Conservation (phyloP, 352 stramenopile genomes). For the Globisporangium echinulatum region DNA sequence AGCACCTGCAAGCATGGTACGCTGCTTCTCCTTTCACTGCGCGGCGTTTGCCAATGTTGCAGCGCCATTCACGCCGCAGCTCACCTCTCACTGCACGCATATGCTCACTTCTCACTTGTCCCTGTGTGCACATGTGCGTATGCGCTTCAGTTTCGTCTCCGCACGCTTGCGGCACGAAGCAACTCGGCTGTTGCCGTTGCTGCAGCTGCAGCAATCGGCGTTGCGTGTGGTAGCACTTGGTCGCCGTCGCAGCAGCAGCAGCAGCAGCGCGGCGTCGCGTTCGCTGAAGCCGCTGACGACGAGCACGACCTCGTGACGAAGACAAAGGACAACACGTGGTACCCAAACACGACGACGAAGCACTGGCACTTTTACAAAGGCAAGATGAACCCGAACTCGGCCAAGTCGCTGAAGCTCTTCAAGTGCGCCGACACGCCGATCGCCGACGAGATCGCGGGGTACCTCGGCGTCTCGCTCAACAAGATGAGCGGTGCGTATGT, state of each 20-base stretch:
- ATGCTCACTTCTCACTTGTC: no score
- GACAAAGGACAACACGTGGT: slow-evolving; percentile 38
- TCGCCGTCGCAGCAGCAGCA: slow-evolving; percentile 8
- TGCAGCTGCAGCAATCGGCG: background rate
- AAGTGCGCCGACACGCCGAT: slow-evolving; percentile 85
- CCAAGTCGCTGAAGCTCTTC: slow-evolving; percentile 87
- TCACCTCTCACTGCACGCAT: no score
- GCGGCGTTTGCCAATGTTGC: no score
- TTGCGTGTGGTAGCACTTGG: slow-evolving; percentile 1
- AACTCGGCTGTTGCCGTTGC: background rate
- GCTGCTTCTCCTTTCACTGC: no score
- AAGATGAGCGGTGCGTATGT: slow-evolving; percentile 47
- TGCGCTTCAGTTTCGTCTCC: background rate
- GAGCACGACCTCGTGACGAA: slow-evolving; percentile 9
- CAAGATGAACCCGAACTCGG: slow-evolving; percentile 75
- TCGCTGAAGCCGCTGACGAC: slow-evolving; percentile 11
- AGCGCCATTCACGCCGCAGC: no score
- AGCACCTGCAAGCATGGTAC: no score
- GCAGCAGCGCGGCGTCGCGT: slow-evolving; percentile 7
- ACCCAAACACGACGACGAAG: slow-evolving; percentile 79
- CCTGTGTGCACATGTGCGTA: no score
- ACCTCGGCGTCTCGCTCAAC: slow-evolving; percentile 75
- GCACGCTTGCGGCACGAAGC: background rate
- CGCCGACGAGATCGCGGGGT: slow-evolving; percentile 76
- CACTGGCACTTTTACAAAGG: slow-evolving; percentile 87